Evolutionary conservation across 2,329 filamentous ascomycete species (phyloP).

Genomic region (Eurotiales sp.): DNA sequence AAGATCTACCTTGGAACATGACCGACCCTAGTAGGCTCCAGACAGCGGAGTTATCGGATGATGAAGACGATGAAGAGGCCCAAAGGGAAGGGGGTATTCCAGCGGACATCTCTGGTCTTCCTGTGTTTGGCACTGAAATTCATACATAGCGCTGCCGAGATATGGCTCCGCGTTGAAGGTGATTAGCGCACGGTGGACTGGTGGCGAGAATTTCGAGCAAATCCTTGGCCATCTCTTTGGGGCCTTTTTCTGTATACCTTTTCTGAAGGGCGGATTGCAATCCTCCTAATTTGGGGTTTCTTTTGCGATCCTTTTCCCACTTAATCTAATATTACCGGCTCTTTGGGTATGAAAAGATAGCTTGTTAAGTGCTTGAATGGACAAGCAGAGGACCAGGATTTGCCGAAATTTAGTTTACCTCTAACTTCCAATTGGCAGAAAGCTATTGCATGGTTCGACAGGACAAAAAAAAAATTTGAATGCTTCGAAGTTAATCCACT

Average conservation of each 20-base stretch:
- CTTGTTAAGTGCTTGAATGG: not conserved
- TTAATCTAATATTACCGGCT: no score
- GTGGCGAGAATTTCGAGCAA: no score
- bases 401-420: not conserved
- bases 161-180: no score
- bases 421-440: not conserved
- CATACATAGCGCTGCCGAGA: no score
- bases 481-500: slow-evolving; percentile 5
- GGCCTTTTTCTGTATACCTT: no score
- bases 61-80: not conserved
- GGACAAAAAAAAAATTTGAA: not conserved
- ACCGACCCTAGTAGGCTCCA: slow-evolving; percentile 10
- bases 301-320: no score
- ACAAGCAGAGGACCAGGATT: not conserved
- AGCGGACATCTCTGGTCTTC: not conserved
- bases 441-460: not conserved
- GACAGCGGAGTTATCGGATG: slow-evolving; percentile 16
- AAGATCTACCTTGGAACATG: slow-evolving; percentile 40
- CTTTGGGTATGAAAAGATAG: no score
- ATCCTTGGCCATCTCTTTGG: no score
- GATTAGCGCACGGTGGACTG: no score
- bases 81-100: slow-evolving; percentile 5
- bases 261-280: no score
- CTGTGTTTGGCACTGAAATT: not conserved
- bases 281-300: no score